These are phyloP conservation scores for Macrophomina tecta DNA, from an alignment of 2,329 filamentous ascomycete species.

Conservation along the genomic window DNA sequence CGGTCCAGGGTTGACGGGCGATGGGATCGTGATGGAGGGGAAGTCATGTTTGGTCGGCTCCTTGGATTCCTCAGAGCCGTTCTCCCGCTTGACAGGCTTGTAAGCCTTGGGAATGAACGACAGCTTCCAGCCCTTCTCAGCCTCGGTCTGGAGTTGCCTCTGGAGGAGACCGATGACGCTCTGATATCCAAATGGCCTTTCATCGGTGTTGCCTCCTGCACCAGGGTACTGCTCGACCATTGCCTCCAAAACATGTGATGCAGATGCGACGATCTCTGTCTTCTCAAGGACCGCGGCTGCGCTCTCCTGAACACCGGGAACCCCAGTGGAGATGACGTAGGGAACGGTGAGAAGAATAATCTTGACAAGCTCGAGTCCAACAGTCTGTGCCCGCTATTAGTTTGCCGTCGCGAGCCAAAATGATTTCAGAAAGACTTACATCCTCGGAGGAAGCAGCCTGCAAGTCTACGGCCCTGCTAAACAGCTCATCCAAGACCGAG, in stretches of 20 bases:
- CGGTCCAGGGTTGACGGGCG: conserved; percentile 74
- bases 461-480: conserved; percentile 86
- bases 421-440: conserved; percentile 60
- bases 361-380: conserved; percentile 87
- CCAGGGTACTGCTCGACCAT: conserved; percentile 82
- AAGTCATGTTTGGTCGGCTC: conserved; percentile 74
- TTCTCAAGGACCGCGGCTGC: conserved; percentile 85
- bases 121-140: conserved; percentile 75
- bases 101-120: conserved; percentile 65
- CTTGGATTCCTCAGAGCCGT: conserved; percentile 61
- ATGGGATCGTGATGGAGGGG: conserved; percentile 76
- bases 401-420: background rate
- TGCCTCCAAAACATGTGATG: conserved; percentile 82
- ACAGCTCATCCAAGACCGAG: conserved; percentile 85
- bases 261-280: conserved; percentile 91
- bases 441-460: conserved; percentile 94
- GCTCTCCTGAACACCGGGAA: conserved; percentile 70
- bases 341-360: conserved; percentile 95
- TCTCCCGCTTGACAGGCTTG: conserved; percentile 57
- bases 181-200: conserved; percentile 67
- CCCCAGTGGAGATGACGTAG: conserved; percentile 80
- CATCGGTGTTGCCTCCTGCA: conserved; percentile 52
- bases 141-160: conserved; percentile 81
- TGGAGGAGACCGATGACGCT: conserved; percentile 84
- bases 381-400: conserved; percentile 47